These are phyloP conservation scores for Hsuehochloa calcarea DNA, from an alignment of 176 grass and related monocot species.

Conservation along the genomic window DNA sequence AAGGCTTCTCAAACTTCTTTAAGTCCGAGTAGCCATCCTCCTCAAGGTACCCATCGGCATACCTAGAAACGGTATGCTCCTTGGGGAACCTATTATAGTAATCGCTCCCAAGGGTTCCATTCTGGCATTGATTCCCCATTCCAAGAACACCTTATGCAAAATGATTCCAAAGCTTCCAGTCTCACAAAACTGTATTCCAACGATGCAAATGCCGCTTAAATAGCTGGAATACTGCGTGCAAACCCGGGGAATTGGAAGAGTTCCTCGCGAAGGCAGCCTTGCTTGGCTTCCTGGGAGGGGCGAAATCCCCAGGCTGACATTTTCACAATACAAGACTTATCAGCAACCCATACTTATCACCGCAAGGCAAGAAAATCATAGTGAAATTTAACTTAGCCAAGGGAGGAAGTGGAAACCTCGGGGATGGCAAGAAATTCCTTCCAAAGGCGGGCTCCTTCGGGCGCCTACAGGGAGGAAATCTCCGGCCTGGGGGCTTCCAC, in stretches of 20 bases:
- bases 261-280: background rate
- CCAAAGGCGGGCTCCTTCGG: background rate
- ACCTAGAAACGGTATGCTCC: conserved; percentile 28
- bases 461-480: conserved; percentile 38
- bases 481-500: conserved; percentile 32
- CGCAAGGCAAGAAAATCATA: conserved; percentile 24
- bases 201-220: conserved; percentile 25
- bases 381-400: background rate
- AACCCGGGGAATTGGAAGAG: background rate
- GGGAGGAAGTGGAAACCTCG: conserved; percentile 44
- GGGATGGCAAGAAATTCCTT: conserved; percentile 36
- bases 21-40: conserved; percentile 38
- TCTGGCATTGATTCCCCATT: conserved; percentile 60
- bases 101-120: conserved; percentile 51
- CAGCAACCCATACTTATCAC: conserved; percentile 28
- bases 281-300: background rate
- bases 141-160: conserved; percentile 20
- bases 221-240: background rate
- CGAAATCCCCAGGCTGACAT: conserved; percentile 35
- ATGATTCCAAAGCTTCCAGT: conserved; percentile 12
- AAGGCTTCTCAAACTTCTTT: conserved; percentile 45
- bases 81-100: conserved; percentile 40
- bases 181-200: conserved; percentile 21
- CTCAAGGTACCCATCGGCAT: conserved; percentile 25
- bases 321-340: conserved; percentile 34